Evolutionary conservation across 306 rosid genomes (phyloP).

Genomic region (Glycyrrhiza uralensis): DNA sequence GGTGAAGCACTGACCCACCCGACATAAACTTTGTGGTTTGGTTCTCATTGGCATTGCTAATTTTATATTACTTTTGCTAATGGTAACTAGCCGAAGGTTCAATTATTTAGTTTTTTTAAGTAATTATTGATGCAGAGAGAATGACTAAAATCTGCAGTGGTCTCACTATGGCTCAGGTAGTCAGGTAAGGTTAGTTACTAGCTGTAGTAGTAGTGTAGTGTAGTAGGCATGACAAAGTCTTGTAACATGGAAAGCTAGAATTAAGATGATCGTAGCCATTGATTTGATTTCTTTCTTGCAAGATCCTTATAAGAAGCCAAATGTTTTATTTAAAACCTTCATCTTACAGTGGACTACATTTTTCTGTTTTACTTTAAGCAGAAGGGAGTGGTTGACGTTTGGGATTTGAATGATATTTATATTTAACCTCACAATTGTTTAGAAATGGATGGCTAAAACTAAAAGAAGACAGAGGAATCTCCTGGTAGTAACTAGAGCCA

Average conservation of each 20-base stretch:
- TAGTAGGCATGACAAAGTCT: conserved; percentile 10
- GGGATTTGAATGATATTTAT: not conserved
- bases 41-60: conserved; percentile 29
- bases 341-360: not conserved
- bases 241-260: not conserved
- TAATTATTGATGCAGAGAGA: conserved; percentile 13
- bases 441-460: not conserved
- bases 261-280: not conserved
- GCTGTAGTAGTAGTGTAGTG: no score
- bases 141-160: conserved; percentile 1
- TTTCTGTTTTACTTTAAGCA: not conserved
- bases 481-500: conserved; percentile 7
- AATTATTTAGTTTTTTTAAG: conserved; percentile 20
- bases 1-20: conserved; percentile 40
- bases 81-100: conserved; percentile 27
- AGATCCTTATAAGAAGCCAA: not conserved
- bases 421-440: not conserved
- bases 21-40: conserved; percentile 31
- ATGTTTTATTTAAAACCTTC: not conserved
- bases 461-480: conserved; percentile 9
- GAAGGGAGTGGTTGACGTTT: not conserved
- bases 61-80: conserved; percentile 22
- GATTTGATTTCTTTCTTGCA: conserved; percentile 4
- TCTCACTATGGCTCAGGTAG: conserved; percentile 25
- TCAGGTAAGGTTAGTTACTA: conserved; percentile 22